A percentile compares a stretch with the other conserved stretches of the same genome.
Evolutionary conservation across 1,284 basidiomycete species (phyloP).

Genomic region (Sanghuangporus baumii): DNA sequence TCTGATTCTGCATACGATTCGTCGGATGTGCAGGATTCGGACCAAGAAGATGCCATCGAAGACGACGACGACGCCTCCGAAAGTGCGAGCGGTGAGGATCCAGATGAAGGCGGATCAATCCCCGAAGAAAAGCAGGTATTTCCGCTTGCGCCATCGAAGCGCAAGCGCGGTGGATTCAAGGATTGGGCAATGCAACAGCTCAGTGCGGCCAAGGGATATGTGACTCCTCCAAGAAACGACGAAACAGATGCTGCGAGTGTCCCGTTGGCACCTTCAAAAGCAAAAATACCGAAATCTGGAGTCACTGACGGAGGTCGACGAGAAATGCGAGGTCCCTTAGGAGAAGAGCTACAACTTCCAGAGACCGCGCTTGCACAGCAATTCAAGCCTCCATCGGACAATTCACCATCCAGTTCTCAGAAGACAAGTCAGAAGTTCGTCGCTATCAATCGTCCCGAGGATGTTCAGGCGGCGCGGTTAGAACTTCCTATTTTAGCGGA

Average conservation of each 20-base stretch:
- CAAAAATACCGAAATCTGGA: constrained; percentile 38
- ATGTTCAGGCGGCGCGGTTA: constrained; percentile 75
- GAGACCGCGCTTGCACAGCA: constrained; percentile 53
- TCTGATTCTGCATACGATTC: constrained; percentile 65
- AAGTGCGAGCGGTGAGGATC: constrained; percentile 17
- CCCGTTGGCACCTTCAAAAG: constrained; percentile 19
- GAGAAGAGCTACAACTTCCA: constrained; percentile 59
- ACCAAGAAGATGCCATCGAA: background rate
- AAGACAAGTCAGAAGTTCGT: constrained; percentile 41
- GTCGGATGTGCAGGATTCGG: constrained; percentile 26
- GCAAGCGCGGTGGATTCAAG: constrained; percentile 64
- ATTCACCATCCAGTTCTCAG: constrained; percentile 3
- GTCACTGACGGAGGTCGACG: constrained; percentile 26
- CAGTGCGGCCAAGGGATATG: constrained; percentile 50
- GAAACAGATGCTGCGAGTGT: background rate
- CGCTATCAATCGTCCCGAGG: constrained; percentile 61
- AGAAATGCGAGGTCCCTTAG: constrained; percentile 62
- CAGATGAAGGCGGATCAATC: constrained; percentile 22
- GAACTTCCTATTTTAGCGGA: constrained; percentile 88
- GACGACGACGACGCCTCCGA: constrained; percentile 17
- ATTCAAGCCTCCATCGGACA: constrained; percentile 30
- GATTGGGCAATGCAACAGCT: constrained; percentile 81
- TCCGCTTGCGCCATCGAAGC: constrained; percentile 23
- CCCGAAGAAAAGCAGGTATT: constrained; percentile 16
- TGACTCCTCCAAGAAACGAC: constrained; percentile 25